Conservation (phyloP, 495 filamentous ascomycete species). For the Neurospora sp. region DNA sequence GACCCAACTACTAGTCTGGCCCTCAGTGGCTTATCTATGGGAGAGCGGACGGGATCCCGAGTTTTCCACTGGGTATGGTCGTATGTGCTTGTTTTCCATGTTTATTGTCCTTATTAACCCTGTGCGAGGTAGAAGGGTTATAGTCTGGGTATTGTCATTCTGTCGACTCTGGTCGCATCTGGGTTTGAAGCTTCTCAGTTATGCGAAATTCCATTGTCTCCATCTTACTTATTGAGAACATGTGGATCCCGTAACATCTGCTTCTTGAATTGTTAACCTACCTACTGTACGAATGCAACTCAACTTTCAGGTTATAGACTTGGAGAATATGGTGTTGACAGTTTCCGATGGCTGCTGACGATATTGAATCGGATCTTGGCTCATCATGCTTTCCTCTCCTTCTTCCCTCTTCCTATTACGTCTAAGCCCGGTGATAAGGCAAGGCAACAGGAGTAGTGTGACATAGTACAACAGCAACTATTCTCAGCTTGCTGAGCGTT, state of each 20-base stretch:
- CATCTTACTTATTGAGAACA: no score
- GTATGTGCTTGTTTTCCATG: not conserved
- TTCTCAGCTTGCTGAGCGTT: not conserved
- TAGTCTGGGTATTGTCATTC: no score
- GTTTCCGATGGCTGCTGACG: not conserved
- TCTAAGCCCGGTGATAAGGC: not conserved
- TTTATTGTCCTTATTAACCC: no score
- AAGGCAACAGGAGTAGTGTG: not conserved
- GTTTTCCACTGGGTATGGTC: slow-evolving; percentile 17
- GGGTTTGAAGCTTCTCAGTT: no score
- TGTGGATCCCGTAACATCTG: no score
- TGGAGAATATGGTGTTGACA: not conserved
- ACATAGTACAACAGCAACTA: not conserved
- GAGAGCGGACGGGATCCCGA: slow-evolving; percentile 45
- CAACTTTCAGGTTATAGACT: not conserved
- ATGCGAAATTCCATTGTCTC: no score
- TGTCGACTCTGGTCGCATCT: no score
- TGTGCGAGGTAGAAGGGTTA: no score
- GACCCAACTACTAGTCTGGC: slow-evolving; percentile 22
- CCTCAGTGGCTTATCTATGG: slow-evolving; percentile 29
- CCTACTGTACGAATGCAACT: no score
- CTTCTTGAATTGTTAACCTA: no score
- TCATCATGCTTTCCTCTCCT: not conserved
- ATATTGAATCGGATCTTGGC: not conserved
- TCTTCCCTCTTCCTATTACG: not conserved